Evolutionary conservation across 257 asterid species (phyloP).

Genomic region (Solanum pimpinellifolium): DNA sequence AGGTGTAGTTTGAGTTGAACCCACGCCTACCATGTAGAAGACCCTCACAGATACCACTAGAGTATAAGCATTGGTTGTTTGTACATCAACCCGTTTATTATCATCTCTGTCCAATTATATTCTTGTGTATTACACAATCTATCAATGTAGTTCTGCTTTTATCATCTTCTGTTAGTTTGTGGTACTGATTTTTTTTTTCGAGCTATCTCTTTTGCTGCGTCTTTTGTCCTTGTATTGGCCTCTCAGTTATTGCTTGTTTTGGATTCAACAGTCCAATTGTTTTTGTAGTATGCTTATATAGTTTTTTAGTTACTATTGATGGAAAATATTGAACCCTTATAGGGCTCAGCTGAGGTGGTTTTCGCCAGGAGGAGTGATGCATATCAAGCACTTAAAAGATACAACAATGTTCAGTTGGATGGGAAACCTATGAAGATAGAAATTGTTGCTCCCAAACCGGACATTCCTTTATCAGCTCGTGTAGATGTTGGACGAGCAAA

Average conservation of each 20-base stretch:
- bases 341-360: constrained; percentile 72
- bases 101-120: background rate
- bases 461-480: constrained; percentile 40
- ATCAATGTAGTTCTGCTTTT: background rate
- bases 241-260: background rate
- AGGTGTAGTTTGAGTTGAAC: too few relatives aligned
- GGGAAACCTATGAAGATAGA: constrained; percentile 76
- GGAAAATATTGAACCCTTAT: background rate
- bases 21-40: too few relatives aligned
- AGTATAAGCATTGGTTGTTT: background rate
- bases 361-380: constrained; percentile 66
- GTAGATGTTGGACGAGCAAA: constrained; percentile 43
- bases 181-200: background rate
- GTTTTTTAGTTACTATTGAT: background rate
- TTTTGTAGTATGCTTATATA: background rate
- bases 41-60: too few relatives aligned
- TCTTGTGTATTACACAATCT: background rate
- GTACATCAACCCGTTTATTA: background rate
- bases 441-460: constrained; percentile 31
- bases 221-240: background rate
- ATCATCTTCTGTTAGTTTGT: background rate
- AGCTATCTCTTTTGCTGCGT: background rate
- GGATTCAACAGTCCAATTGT: background rate
- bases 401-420: constrained; percentile 70
- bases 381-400: constrained; percentile 45